phyloP scores from a whole-genome alignment of 139 green algal genomes.

The Tetradesmus obliquus region DNA sequence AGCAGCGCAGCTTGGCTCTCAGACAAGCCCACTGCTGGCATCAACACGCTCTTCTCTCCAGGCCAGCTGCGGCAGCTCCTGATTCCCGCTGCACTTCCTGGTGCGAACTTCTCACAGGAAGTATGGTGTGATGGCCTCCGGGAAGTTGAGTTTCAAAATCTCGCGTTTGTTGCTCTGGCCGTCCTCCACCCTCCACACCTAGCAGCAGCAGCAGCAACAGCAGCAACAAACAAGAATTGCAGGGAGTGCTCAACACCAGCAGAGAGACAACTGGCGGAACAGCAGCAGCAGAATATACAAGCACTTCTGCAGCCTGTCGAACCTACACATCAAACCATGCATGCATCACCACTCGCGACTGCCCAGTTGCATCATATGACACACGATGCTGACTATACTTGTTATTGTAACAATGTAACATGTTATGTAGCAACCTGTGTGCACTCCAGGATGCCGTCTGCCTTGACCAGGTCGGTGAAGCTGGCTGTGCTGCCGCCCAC shows the following conservation, averaged over 20 bases:
- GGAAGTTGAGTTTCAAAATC: conserved; percentile 66
- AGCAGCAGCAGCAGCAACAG: not conserved
- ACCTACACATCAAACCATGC: not conserved
- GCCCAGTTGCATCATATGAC: no score
- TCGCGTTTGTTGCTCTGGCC: conserved; percentile 72
- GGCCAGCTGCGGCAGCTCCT: no score
- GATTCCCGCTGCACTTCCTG: no score
- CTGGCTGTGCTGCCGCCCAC: conserved; percentile 87
- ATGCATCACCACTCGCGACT: not conserved
- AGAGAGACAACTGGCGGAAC: not conserved
- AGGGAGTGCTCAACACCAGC: not conserved
- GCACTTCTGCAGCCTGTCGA: no score
- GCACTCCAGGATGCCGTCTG: conserved; percentile 34
- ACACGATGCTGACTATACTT: no score
- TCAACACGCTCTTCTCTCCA: no score
- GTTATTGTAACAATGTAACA: not conserved
- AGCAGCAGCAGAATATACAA: not conserved
- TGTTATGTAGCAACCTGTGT: not conserved
- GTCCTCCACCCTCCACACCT: conserved; percentile 56
- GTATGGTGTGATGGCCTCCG: conserved; percentile 56
- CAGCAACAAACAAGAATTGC: not conserved
- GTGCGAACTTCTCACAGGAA: conserved; percentile 52
- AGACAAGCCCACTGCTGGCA: no score
- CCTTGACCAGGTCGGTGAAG: conserved; percentile 73
- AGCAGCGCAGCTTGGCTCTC: no score